A percentile compares a stretch with the other conserved stretches of the same genome.
phyloP scores from a whole-genome alignment of 768 basidiomycete genomes.

The Boletus rubropictus region DNA sequence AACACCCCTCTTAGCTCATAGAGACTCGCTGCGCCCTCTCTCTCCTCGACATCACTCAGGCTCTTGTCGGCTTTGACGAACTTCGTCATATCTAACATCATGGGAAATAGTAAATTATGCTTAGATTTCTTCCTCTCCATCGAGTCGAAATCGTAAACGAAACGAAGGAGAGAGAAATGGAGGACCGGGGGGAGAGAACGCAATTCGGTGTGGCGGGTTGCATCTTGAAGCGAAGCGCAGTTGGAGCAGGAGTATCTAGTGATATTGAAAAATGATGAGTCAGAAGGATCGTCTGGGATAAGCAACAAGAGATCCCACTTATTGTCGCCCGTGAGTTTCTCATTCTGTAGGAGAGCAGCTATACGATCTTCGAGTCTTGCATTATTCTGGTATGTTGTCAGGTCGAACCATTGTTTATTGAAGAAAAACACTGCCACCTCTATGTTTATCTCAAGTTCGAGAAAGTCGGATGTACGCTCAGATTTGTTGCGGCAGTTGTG shows the following conservation, averaged over 20 bases:
- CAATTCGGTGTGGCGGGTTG: slow-evolving; percentile 70
- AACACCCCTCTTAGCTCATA: slow-evolving; percentile 86
- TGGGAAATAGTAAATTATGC: slow-evolving; percentile 73
- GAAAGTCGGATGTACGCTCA: slow-evolving; percentile 64
- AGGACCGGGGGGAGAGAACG: slow-evolving; percentile 76
- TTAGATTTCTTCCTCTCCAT: slow-evolving; percentile 87
- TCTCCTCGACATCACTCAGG: slow-evolving; percentile 11
- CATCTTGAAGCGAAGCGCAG: slow-evolving; percentile 71
- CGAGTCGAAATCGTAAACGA: slow-evolving; percentile 75
- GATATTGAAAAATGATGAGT: neutral
- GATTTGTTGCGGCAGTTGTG: slow-evolving; percentile 61
- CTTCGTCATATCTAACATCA: slow-evolving; percentile 61
- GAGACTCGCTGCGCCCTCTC: slow-evolving; percentile 29
- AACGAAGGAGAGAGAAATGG: slow-evolving; percentile 90
- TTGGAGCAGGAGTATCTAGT: slow-evolving; percentile 72
- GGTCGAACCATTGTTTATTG: neutral
- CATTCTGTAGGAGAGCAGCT: slow-evolving; percentile 56
- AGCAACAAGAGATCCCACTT: slow-evolving; percentile 40
- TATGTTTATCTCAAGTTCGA: slow-evolving; percentile 85
- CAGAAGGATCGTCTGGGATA: neutral
- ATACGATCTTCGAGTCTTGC: slow-evolving; percentile 72
- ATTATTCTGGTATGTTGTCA: slow-evolving; percentile 45
- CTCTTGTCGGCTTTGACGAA: slow-evolving; percentile 41
- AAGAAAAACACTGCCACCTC: slow-evolving; percentile 39
- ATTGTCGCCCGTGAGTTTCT: slow-evolving; percentile 78